phyloP scores from a whole-genome alignment of 2,329 filamentous ascomycete genomes.

The Fusarium luffae region DNA sequence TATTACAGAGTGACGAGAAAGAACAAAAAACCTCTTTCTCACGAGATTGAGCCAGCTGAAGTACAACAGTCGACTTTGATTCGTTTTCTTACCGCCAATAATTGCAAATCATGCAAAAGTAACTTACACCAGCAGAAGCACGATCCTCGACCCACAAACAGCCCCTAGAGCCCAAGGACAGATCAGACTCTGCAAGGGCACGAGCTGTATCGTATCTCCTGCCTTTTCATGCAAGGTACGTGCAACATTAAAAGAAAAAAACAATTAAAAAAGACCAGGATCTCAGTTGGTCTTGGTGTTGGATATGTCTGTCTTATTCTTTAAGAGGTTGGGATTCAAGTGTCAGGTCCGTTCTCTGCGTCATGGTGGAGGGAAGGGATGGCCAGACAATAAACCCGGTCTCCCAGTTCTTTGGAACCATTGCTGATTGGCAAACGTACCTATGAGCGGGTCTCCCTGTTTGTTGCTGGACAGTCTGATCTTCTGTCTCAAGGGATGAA shows the following conservation, averaged over 20 bases:
- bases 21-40: no score
- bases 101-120: not conserved
- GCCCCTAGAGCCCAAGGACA: not conserved
- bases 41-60: not conserved
- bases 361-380: constrained; percentile 13
- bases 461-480: no score
- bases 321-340: constrained; percentile 25
- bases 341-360: constrained; percentile 1
- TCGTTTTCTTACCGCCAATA: not conserved
- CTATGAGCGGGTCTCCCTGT: not conserved
- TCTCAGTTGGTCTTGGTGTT: not conserved
- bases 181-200: constrained; percentile 16
- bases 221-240: constrained; percentile 36
- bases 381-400: not conserved
- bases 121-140: constrained; percentile 7
- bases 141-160: constrained; percentile 18
- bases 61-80: not conserved
- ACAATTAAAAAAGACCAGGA: constrained; percentile 2
- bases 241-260: not conserved
- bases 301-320: constrained; percentile 6
- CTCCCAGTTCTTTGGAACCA: constrained; percentile 9
- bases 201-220: constrained; percentile 11
- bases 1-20: not conserved
- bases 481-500: not conserved
- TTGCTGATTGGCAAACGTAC: constrained; percentile 15